Conservation (phyloP, 2,329 filamentous ascomycete genomes). For the Trichoderma cornu-damae region DNA sequence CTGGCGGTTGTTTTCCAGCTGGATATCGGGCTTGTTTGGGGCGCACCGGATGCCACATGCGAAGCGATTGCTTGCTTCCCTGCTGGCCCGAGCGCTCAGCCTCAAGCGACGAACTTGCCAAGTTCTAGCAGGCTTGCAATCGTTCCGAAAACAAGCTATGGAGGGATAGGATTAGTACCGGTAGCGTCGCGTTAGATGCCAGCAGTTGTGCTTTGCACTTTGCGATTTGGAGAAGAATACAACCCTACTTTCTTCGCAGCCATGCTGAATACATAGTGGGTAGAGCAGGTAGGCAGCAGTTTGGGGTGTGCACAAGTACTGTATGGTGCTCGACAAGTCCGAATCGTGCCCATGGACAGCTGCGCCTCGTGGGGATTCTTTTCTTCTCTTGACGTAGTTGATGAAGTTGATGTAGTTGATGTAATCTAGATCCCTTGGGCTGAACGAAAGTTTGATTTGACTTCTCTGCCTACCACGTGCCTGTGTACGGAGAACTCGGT, state of each 20-base stretch:
- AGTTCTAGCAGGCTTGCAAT: background rate
- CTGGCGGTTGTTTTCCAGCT: background rate
- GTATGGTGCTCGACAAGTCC: background rate
- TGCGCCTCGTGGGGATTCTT: background rate
- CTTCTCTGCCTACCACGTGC: conserved; percentile 10
- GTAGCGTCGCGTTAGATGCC: background rate
- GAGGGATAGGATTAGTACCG: background rate
- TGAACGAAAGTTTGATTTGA: background rate
- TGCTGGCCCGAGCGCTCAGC: background rate
- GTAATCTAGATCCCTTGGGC: background rate
- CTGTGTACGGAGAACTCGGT: background rate
- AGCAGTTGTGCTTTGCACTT: background rate
- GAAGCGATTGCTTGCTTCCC: conserved; percentile 3
- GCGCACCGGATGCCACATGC: background rate
- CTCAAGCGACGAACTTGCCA: conserved; percentile 4
- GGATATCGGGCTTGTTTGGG: background rate
- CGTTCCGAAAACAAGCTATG: background rate
- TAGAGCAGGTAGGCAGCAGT: conserved; percentile 1
- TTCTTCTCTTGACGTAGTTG: background rate
- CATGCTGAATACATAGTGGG: too few species aligned
- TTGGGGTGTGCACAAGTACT: background rate
- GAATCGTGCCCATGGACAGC: background rate
- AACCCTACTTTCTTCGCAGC: conserved; percentile 1
- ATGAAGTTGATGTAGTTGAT: background rate
- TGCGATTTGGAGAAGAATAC: background rate